Evolutionary conservation across 2,329 filamentous ascomycete species (phyloP).

Genomic region (Sordariomycetes sp.): DNA sequence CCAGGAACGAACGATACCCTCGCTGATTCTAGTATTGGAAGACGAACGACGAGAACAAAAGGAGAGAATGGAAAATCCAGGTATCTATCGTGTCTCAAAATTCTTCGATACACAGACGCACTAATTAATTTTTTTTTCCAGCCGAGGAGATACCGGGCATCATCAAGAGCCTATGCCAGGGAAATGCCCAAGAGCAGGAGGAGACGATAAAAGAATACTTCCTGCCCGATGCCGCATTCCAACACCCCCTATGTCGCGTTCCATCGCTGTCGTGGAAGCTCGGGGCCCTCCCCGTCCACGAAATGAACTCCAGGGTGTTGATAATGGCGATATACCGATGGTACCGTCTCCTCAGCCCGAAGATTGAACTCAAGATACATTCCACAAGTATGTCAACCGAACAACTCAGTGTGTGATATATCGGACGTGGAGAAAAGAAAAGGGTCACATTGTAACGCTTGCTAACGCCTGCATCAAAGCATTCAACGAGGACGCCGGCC

Average conservation of each 20-base stretch:
- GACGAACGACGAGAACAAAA: not conserved
- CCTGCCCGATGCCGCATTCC: not conserved
- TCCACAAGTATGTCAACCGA: conserved; percentile 27
- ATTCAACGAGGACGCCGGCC: conserved; percentile 51
- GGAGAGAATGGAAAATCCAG: not conserved
- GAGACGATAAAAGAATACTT: not conserved
- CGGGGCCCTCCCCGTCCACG: not conserved
- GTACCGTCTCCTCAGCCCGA: not conserved
- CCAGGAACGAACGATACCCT: too few relatives aligned
- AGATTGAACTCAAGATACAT: conserved; percentile 39
- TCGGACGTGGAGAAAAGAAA: not conserved
- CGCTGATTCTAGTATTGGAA: too few relatives aligned
- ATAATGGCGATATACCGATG: not conserved
- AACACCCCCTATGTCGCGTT: not conserved
- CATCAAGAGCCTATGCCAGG: not conserved
- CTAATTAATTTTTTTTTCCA: not conserved
- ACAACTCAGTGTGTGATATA: conserved; percentile 24
- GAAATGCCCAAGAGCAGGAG: not conserved
- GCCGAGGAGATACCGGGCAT: not conserved
- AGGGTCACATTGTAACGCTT: not conserved
- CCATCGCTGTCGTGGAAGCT: not conserved
- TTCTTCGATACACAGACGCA: not conserved
- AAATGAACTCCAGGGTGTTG: not conserved
- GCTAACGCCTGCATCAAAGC: not conserved
- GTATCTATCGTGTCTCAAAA: not conserved